A percentile compares a stretch with the other conserved stretches of the same genome.
Conservation (phyloP, 2,329 filamentous ascomycete species). For the Chaetoscypha palmicola region DNA sequence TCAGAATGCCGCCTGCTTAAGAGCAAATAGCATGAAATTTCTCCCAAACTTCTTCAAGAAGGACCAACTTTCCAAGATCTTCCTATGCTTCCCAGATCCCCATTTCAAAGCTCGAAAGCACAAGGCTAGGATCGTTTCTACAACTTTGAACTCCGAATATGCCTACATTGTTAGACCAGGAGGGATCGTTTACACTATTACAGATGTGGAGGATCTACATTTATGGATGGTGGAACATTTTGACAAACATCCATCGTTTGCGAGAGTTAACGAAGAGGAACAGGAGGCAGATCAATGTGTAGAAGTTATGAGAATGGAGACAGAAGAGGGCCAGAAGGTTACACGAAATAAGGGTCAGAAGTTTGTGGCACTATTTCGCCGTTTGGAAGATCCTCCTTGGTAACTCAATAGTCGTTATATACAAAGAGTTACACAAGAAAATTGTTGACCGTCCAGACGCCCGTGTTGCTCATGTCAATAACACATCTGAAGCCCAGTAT, state of each 20-base stretch:
- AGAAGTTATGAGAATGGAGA: conserved; percentile 69
- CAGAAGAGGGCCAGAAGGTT: conserved; percentile 97
- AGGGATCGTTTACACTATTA: conserved; percentile 91
- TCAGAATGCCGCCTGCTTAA: conserved; percentile 82
- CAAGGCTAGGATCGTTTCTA: conserved; percentile 89
- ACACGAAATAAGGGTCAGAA: conserved; percentile 83
- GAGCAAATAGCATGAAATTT: conserved; percentile 98
- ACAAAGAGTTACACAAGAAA: no score
- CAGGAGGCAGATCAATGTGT: conserved; percentile 65
- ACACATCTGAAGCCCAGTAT: no score
- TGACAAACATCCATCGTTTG: conserved; percentile 69
- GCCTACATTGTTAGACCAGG: conserved; percentile 79
- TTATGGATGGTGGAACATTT: conserved; percentile 90
- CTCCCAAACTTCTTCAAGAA: conserved; percentile 93
- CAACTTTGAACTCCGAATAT: conserved; percentile 86
- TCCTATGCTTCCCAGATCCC: conserved; percentile 96
- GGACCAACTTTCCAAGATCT: conserved; percentile 78
- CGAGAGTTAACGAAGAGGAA: conserved; percentile 62
- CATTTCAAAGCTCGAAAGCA: conserved; percentile 98
- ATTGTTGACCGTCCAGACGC: neutral
- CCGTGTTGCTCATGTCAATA: no score
- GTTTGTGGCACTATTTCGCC: conserved; percentile 81
- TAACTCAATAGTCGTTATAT: conserved; percentile 29
- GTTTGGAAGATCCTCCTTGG: conserved; percentile 56
- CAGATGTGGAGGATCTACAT: conserved; percentile 91